Percentiles rank a stretch among this genome's conserved stretches.
These are phyloP conservation scores for Candida lessepsii DNA, from an alignment of 805 yeast genomes.

Conservation along the genomic window DNA sequence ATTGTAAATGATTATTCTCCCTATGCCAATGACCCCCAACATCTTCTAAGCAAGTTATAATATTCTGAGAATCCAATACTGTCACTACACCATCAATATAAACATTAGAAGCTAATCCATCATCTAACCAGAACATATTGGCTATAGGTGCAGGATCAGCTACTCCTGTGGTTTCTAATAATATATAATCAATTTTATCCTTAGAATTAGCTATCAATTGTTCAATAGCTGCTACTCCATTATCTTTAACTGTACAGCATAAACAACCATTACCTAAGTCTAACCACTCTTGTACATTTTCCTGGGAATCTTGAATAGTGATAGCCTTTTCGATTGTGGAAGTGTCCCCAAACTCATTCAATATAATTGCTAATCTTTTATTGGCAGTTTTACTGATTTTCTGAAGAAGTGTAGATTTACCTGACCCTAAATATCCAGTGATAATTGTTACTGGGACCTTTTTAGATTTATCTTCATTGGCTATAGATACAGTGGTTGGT, in stretches of 20 bases:
- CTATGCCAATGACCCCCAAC: conserved; percentile 70
- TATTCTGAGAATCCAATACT: conserved; percentile 75
- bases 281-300: conserved; percentile 82
- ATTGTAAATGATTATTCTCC: conserved; percentile 30
- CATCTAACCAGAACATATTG: conserved; percentile 96
- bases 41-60: conserved; percentile 65
- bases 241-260: conserved; percentile 94
- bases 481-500: conserved; percentile 7
- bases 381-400: conserved; percentile 68
- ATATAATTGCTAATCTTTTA: conserved; percentile 79
- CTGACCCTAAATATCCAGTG: conserved; percentile 94
- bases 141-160: conserved; percentile 99
- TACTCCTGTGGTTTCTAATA: conserved; percentile 91
- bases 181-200: conserved; percentile 80
- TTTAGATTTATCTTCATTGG: conserved; percentile 17
- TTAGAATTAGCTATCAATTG: conserved; percentile 70
- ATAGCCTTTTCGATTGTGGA: conserved; percentile 85
- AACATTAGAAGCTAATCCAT: conserved; percentile 77
- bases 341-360: conserved; percentile 92
- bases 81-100: conserved; percentile 91
- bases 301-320: conserved; percentile 57
- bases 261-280: conserved; percentile 96
- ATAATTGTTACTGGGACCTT: conserved; percentile 89
- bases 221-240: conserved; percentile 93
- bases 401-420: conserved; percentile 84